Base-by-base conservation (phyloP, 352 stramenopile genomes). In the Lagenidium giganteum region DNA sequence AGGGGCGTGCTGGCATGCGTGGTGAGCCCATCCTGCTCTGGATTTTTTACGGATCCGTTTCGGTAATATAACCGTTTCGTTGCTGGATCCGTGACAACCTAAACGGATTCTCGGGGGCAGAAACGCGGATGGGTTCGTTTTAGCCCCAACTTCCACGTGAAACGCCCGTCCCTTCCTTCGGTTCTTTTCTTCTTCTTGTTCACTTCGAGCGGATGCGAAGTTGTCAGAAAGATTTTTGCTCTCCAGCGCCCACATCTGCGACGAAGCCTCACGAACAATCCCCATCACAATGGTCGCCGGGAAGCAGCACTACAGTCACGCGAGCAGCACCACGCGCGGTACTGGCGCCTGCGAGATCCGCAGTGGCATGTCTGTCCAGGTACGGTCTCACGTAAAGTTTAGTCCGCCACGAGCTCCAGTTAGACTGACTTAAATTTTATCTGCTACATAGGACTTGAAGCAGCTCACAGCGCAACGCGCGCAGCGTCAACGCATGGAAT, bases 281-380 rank as follows among this genome's bases (percentile, higher is more conserved):
- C 25, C 29, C 24, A 31, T 25, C 33, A 51, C n/a, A 16, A 60
- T 60, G 51, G 51, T 60, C 31, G 51, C 38, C 22, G 51, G 51
- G 36, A 57, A 47, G n/a, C 3, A 37, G 9, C n/a, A 24, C 26
- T 33, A n/a, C 30, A 36, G 20, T 20, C 25, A 3, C 9, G 18
- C 36, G 28, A 26, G 36, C 67, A 34, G 43, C 72, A 68, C 44
- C 64, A 54, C 33, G 49, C 39, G n/a, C 61, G 44, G 33, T 56
- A 64, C n/a, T n/a, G n/a, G n/a, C 26, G 44, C 37, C 21, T 81
- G 69, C 38, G 72, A 86, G 61, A 85, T 92, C 57, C 76, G 79
- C 47, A 89, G 76, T 41, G 79, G 79, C 51, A 92, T 92, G 79
- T 86, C 71, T 25, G 79, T 92, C 18, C 77, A 88, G 72, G 75